phyloP scores from a whole-genome alignment of 495 filamentous ascomycete species.

The Hyphodiscus hymeniophilus region DNA sequence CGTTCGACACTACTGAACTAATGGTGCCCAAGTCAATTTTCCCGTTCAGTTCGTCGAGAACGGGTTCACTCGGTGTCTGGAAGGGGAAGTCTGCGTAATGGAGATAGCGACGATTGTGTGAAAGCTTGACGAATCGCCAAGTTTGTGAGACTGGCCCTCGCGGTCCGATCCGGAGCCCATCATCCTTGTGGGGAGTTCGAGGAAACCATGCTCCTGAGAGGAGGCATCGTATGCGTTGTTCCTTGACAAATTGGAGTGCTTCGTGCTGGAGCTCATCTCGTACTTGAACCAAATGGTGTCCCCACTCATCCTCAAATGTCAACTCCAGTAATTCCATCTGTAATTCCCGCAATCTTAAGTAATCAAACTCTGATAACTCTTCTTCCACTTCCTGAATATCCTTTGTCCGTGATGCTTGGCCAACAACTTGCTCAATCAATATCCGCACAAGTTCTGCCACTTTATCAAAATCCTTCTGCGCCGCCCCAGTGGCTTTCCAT shows the following conservation, averaged over 20 bases:
- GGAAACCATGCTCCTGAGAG: conserved; percentile 89
- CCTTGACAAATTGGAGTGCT: conserved; percentile 90
- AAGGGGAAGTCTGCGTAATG: conserved; percentile 85
- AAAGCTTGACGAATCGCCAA: conserved; percentile 82
- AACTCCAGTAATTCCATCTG: conserved; percentile 92
- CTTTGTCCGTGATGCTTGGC: conserved; percentile 71
- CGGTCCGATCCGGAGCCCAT: conserved; percentile 19
- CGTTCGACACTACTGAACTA: conserved; percentile 88
- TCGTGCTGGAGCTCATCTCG: conserved; percentile 91
- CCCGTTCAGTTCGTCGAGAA: conserved; percentile 63
- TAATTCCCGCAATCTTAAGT: conserved; percentile 65
- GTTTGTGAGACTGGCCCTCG: conserved; percentile 27
- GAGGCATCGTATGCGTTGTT: conserved; percentile 90
- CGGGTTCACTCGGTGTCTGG: conserved; percentile 55
- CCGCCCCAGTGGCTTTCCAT: conserved; percentile 84
- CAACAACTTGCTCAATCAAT: conserved; percentile 85
- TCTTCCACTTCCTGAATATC: conserved; percentile 86
- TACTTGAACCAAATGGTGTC: conserved; percentile 77
- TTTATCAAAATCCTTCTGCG: conserved; percentile 82
- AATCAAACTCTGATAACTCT: conserved; percentile 77
- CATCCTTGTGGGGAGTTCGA: conserved; percentile 33
- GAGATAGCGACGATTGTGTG: conserved; percentile 82
- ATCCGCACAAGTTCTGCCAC: conserved; percentile 85
- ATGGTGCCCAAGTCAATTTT: conserved; percentile 87
- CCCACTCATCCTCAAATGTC: conserved; percentile 92